Percentiles rank a stretch among this genome's conserved stretches.
Evolutionary conservation across 495 filamentous ascomycete species (phyloP).

Genomic region (Talaromyces trachyspermus): DNA sequence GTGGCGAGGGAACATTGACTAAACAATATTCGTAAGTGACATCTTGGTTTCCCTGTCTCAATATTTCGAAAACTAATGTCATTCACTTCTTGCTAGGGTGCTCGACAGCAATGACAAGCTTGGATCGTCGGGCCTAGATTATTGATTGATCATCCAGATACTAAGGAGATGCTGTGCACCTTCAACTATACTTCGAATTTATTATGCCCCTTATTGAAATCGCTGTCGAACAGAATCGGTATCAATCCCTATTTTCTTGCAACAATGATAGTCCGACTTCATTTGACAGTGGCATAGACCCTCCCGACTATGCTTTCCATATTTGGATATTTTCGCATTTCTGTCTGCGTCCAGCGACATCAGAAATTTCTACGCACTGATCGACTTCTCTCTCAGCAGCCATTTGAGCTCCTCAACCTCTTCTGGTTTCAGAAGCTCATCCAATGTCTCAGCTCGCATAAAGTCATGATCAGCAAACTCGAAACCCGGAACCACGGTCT

Average conservation of each 20-base stretch:
- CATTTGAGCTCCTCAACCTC: conserved; percentile 42
- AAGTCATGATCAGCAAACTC: conserved; percentile 61
- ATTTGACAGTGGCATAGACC: no score
- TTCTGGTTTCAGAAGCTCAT: conserved; percentile 37
- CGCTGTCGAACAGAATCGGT: no score
- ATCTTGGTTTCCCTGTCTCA: not conserved
- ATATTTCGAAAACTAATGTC: conserved; percentile 3
- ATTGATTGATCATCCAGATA: conserved; percentile 19
- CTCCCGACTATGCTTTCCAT: not conserved
- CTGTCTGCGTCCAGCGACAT: not conserved
- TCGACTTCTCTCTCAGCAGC: conserved; percentile 31
- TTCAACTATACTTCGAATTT: not conserved
- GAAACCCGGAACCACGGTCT: conserved; percentile 59
- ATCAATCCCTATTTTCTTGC: not conserved
- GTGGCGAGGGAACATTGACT: conserved; percentile 84
- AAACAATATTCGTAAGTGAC: conserved; percentile 78
- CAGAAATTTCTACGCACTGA: conserved; percentile 1
- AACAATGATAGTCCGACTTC: no score
- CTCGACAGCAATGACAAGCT: conserved; percentile 47
- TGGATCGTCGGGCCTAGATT: conserved; percentile 40
- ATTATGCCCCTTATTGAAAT: not conserved
- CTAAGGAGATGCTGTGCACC: no score
- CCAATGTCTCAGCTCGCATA: conserved; percentile 34
- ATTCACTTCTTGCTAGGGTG: conserved; percentile 22
- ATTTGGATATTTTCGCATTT: not conserved